Conservation (phyloP, 192 early-diverging fungal species). For the Phycomyces blakesleeanus region DNA sequence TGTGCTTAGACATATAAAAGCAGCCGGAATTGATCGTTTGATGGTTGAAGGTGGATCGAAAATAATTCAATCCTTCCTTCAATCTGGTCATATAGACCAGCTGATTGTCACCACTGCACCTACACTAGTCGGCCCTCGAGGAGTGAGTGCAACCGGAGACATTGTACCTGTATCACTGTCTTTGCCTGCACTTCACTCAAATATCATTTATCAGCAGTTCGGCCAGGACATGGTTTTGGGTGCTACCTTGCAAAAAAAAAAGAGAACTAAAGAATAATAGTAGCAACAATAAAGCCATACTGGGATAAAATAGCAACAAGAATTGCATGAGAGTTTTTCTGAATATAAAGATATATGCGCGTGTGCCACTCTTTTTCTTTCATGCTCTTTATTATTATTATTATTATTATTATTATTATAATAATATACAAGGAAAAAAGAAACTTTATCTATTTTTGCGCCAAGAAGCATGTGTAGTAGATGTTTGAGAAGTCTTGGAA, state of each 20-base stretch:
- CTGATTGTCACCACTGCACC: conserved; percentile 75
- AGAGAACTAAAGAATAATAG: too few species aligned
- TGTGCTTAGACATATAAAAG: conserved; percentile 24
- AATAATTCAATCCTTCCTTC: conserved; percentile 66
- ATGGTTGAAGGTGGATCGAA: conserved; percentile 91
- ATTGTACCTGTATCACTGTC: neutral
- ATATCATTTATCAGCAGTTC: conserved; percentile 40
- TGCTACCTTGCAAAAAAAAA: conserved; percentile 10
- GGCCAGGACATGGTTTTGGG: conserved; percentile 53
- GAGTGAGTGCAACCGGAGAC: conserved; percentile 45
- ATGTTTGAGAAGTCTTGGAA: too few species aligned
- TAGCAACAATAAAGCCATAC: neutral
- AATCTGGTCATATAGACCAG: conserved; percentile 37
- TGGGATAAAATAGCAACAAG: neutral
- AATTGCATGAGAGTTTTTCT: neutral
- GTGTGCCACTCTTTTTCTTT: too few species aligned
- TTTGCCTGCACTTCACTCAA: neutral
- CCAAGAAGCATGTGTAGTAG: too few species aligned
- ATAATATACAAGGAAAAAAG: too few species aligned
- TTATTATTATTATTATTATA: too few species aligned
- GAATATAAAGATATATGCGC: too few species aligned
- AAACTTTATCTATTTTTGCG: too few species aligned
- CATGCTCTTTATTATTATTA: too few species aligned
- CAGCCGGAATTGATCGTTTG: conserved; percentile 45
- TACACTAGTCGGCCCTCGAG: conserved; percentile 56